phyloP scores from a whole-genome alignment of 2,329 filamentous ascomycete species.

The Cryoendolithus antarcticus region DNA sequence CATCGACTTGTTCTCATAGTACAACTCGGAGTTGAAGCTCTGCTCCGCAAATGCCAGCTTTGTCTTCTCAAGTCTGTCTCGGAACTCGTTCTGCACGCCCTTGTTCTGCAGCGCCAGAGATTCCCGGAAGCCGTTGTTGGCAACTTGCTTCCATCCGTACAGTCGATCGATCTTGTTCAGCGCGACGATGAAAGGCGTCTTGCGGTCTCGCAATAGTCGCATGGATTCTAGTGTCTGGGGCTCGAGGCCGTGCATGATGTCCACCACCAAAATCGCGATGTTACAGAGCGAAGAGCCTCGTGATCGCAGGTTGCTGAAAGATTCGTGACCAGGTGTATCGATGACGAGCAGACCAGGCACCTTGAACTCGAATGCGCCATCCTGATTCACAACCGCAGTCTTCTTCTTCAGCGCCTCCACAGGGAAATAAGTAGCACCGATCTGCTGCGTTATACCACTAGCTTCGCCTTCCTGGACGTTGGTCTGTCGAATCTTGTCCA shows the following conservation, averaged over 20 bases:
- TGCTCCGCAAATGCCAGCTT: constrained; percentile 93
- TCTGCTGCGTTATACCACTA: constrained; percentile 98
- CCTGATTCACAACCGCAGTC: constrained; percentile 83
- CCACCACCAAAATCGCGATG: constrained; percentile 96
- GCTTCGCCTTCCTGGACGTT: constrained; percentile 99
- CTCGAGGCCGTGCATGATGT: constrained; percentile 99
- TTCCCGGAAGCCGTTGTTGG: constrained; percentile 97
- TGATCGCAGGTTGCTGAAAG: constrained; percentile 94
- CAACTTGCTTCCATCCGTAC: constrained; percentile 96
- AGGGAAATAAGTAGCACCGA: constrained; percentile 98
- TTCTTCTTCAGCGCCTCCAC: constrained; percentile 86
- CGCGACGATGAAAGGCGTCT: constrained; percentile 96
- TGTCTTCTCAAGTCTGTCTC: constrained; percentile 75
- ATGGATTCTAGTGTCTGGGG: constrained; percentile 96
- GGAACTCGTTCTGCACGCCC: constrained; percentile 88
- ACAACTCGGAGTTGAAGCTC: constrained; percentile 94
- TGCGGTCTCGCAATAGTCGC: constrained; percentile 79
- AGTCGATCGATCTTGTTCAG: constrained; percentile 99
- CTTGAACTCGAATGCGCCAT: constrained; percentile 88
- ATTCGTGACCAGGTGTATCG: constrained; percentile 98
- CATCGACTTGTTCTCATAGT: constrained; percentile 97
- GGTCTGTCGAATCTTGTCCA: constrained; percentile 96
- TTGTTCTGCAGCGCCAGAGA: constrained; percentile 82
- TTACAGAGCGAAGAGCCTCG: constrained; percentile 97
- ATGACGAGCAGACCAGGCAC: constrained; percentile 93